Evolutionary conservation across 306 rosid genomes (phyloP).

Genomic region (Corylus americana): DNA sequence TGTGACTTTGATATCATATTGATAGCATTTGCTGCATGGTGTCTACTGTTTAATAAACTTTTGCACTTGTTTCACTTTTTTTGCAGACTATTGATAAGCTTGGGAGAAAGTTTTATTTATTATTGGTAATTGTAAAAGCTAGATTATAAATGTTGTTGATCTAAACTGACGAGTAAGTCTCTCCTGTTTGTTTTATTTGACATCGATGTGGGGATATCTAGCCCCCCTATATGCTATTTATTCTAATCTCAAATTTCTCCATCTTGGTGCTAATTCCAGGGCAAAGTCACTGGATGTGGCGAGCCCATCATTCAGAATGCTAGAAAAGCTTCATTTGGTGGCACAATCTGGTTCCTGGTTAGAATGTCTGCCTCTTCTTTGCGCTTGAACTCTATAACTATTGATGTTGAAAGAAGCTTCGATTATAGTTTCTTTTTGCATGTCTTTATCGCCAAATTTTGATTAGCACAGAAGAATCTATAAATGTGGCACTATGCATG

Average conservation of each 20-base stretch:
- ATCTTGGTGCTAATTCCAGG: neutral
- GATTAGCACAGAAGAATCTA: no score
- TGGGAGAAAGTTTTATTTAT: slow-evolving; percentile 34
- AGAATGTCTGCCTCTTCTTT: neutral
- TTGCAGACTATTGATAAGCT: slow-evolving; percentile 58
- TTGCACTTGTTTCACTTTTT: slow-evolving; percentile 7
- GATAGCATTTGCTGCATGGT: slow-evolving; percentile 14
- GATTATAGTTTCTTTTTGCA: neutral
- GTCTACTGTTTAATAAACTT: slow-evolving; percentile 17
- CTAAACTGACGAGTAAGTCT: slow-evolving; percentile 6
- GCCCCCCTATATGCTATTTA: neutral
- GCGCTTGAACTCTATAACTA: neutral
- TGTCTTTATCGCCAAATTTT: neutral
- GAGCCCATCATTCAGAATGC: slow-evolving; percentile 2
- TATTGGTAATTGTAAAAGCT: slow-evolving; percentile 35
- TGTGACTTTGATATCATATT: slow-evolving; percentile 15
- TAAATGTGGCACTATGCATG: neutral
- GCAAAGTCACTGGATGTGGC: neutral
- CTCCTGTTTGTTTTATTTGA: neutral
- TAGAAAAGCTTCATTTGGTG: neutral
- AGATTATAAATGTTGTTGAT: slow-evolving; percentile 14
- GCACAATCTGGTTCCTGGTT: neutral
- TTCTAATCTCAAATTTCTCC: neutral
- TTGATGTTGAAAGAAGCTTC: neutral
- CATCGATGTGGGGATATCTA: neutral